These are phyloP conservation scores for Lactarius quietus DNA, from an alignment of 768 basidiomycete species.

Conservation along the genomic window DNA sequence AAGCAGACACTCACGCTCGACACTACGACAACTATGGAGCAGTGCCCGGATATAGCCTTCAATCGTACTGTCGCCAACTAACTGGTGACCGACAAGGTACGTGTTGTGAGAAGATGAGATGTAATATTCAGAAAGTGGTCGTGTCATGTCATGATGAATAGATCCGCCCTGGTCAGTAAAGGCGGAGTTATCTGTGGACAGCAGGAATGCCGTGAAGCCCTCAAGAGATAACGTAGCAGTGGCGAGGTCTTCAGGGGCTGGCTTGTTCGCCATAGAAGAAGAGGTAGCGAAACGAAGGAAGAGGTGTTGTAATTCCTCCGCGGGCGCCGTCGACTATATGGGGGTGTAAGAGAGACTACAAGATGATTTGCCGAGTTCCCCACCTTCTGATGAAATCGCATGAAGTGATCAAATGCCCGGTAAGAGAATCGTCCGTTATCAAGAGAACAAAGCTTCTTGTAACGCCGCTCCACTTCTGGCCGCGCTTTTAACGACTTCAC, in stretches of 20 bases:
- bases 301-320: constrained; percentile 34
- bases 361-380: constrained; percentile 36
- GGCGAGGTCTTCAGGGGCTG: constrained; percentile 15
- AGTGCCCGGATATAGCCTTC: constrained; percentile 93
- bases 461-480: constrained; percentile 72
- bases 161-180: constrained; percentile 50
- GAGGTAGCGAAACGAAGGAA: constrained; percentile 39
- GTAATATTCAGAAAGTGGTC: constrained; percentile 82
- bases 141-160: constrained; percentile 82
- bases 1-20: constrained; percentile 64
- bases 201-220: constrained; percentile 73
- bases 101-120: constrained; percentile 92
- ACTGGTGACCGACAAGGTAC: constrained; percentile 82
- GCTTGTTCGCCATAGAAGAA: constrained; percentile 8
- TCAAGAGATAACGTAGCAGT: constrained; percentile 44
- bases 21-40: constrained; percentile 86
- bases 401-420: constrained; percentile 46
- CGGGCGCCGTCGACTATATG: constrained; percentile 32
- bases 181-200: constrained; percentile 72
- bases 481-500: constrained; percentile 81
- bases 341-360: constrained; percentile 8
- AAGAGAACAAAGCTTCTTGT: constrained; percentile 39
- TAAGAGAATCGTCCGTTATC: constrained; percentile 38
- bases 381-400: constrained; percentile 52
- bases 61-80: constrained; percentile 83